Evolutionary conservation across 352 stramenopile genomes (phyloP), one percentile per base, ranked within the genome.

Genomic region (Labyrinthula sp.): DNA sequence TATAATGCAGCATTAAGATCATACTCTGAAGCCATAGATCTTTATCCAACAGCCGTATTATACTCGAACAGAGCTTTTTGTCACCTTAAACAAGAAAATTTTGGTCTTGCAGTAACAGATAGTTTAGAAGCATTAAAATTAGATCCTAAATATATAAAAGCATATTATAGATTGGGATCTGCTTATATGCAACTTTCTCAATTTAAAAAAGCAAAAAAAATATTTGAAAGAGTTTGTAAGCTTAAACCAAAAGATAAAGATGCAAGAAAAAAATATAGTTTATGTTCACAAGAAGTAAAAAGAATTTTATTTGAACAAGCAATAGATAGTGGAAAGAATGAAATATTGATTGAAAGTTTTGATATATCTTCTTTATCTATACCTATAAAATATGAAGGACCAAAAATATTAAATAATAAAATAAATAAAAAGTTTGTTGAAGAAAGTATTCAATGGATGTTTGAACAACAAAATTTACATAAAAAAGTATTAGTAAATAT

Each of bases 11-110:
- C 64, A 24, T 69, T 72, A 4, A 70, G 81, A 12, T 47, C 81
- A 28, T 94, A 93, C 65, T 75, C 73, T 35, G 56, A 72, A 30
- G 81, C 79, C 12, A 89, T 92, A 41, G 69, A 65, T 46, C 60
- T 92, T 15, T 54, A 49, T 12, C 76, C 77, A 8, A 88, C 72
- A 10, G 77, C 81, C 23, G 83, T 91, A 56, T 88, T 85, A 64
- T 91, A 84, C 49, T 52, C 77, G 31, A 94, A 94, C 64, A 71
- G 82, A 17, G 85, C 89, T 3, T 78, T 92, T 39, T 83, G 84
- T 15, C 89, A 94, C 62, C 82, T 97, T 52, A 93, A 94, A 60
- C 82, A 86, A 45, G 89, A 99, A 67, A 92, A 81, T 65, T 97
- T 95, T 62, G 90, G 87, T 0, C 63, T 94, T 3, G 90, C 90